These are phyloP conservation scores for Colletotrichum destructivum DNA, from an alignment of 2,329 filamentous ascomycete species.

Conservation along the genomic window DNA sequence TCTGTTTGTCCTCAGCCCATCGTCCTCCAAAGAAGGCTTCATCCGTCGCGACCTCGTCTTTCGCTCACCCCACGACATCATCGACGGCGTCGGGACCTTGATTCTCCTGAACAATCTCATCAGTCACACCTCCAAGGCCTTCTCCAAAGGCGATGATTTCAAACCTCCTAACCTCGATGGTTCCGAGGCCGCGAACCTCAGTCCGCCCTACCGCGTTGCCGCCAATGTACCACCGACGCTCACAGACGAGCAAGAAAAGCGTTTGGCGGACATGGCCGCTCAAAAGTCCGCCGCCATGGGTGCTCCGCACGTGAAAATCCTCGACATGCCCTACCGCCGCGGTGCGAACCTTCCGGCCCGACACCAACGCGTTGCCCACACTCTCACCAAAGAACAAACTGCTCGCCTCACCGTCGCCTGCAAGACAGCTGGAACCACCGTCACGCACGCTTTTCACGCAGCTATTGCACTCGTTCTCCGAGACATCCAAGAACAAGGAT, in stretches of 20 bases:
- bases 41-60: conserved; percentile 53
- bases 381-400: conserved; percentile 43
- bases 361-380: conserved; percentile 48
- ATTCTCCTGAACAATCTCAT: conserved; percentile 52
- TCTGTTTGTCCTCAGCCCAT: conserved; percentile 50
- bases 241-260: conserved; percentile 38
- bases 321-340: conserved; percentile 45
- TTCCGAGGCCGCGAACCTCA: conserved; percentile 44
- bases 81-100: conserved; percentile 57
- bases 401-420: conserved; percentile 42
- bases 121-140: conserved; percentile 45
- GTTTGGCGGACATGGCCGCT: conserved; percentile 35
- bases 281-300: conserved; percentile 25
- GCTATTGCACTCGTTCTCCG: conserved; percentile 49
- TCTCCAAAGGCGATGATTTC: conserved; percentile 36
- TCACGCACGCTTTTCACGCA: conserved; percentile 53
- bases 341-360: conserved; percentile 42
- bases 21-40: conserved; percentile 4
- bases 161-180: conserved; percentile 43
- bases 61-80: conserved; percentile 56
- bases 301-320: conserved; percentile 15
- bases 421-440: conserved; percentile 45
- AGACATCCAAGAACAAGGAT: conserved; percentile 44
- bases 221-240: conserved; percentile 43
- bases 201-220: conserved; percentile 48